Evolutionary conservation across 176 grass and related monocot species (phyloP).

Genomic region (Avena atlantica): DNA sequence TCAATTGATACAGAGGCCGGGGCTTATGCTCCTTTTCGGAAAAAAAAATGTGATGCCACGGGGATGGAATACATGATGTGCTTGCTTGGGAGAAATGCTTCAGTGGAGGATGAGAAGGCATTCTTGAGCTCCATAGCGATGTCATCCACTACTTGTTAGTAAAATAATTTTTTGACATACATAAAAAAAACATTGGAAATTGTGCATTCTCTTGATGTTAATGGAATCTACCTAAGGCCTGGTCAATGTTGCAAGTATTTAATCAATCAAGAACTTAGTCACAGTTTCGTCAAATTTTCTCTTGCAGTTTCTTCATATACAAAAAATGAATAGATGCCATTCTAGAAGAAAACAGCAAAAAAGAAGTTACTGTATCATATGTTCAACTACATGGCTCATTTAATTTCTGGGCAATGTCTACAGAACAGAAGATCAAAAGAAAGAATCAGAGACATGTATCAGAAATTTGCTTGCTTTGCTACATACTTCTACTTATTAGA

Average conservation of each 20-base stretch:
- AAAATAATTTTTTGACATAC: background rate
- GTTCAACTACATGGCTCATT: background rate
- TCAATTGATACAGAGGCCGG: too few relatives aligned
- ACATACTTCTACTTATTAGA: background rate
- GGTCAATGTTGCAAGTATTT: background rate
- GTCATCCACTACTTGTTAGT: background rate
- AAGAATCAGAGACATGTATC: background rate
- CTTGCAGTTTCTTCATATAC: background rate
- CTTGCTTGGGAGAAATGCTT: conserved; percentile 45
- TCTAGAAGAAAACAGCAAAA: background rate
- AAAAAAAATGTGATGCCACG: conserved; percentile 14
- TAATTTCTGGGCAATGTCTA: background rate
- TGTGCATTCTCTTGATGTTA: background rate
- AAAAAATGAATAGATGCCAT: background rate
- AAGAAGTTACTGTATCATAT: background rate
- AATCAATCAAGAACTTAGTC: background rate
- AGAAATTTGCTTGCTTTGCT: background rate
- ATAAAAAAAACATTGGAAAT: conserved; percentile 12
- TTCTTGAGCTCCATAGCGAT: conserved; percentile 45
- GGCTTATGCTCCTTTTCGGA: too few relatives aligned
- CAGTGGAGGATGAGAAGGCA: conserved; percentile 42
- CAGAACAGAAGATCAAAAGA: background rate
- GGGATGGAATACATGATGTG: conserved; percentile 50
- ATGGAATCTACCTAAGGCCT: background rate
- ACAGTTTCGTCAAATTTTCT: background rate